Evolutionary conservation across 768 basidiomycete species (phyloP).

Genomic region (Lanmaoa pseudosensibilis): DNA sequence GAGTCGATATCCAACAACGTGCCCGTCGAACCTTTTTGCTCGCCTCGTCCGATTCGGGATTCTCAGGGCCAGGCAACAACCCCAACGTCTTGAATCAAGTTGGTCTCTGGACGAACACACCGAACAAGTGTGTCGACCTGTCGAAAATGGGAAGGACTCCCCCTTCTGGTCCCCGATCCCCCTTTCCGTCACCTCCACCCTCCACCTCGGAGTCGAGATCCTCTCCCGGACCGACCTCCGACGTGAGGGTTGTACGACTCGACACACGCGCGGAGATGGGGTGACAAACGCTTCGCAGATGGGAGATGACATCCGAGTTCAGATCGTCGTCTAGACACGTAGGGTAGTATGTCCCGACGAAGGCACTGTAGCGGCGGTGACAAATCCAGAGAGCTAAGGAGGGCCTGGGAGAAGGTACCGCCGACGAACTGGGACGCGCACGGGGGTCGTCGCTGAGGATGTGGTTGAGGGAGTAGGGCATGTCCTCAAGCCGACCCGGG

Average conservation of each 20-base stretch:
- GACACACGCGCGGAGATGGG: conserved; percentile 52
- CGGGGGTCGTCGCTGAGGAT: conserved; percentile 48
- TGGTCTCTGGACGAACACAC: conserved; percentile 41
- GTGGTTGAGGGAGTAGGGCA: conserved; percentile 58
- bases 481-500: conserved; percentile 59
- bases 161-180: conserved; percentile 42
- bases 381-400: conserved; percentile 42
- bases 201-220: conserved; percentile 55
- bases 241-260: conserved; percentile 52
- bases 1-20: conserved; percentile 13
- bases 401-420: conserved; percentile 56
- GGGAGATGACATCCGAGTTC: conserved; percentile 21
- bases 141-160: conserved; percentile 62
- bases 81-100: conserved; percentile 10
- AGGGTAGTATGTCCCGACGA: conserved; percentile 50
- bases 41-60: neutral
- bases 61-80: conserved; percentile 9
- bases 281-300: conserved; percentile 39
- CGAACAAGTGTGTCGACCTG: conserved; percentile 40
- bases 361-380: conserved; percentile 53
- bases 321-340: conserved; percentile 31
- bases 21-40: conserved; percentile 13
- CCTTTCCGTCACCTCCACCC: conserved; percentile 40
- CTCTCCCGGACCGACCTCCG: conserved; percentile 62
- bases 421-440: conserved; percentile 44